Conservation (phyloP, 2,329 filamentous ascomycete genomes). For the Lomentospora prolificans region DNA sequence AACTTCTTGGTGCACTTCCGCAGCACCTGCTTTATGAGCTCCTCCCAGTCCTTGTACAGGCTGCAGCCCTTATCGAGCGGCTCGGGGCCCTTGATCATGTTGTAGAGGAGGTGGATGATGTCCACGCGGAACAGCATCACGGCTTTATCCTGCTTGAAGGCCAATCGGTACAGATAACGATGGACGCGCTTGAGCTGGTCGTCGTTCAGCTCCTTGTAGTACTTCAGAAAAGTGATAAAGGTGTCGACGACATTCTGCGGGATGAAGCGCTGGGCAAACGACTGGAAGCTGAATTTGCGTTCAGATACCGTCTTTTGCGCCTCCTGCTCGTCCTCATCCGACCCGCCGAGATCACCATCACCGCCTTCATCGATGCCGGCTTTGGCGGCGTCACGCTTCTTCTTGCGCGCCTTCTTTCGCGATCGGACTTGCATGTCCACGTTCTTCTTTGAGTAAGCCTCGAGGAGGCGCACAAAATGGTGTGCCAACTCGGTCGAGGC, state of each 20-base stretch:
- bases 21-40: constrained; percentile 75
- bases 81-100: constrained; percentile 83
- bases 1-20: constrained; percentile 76
- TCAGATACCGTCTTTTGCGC: constrained; percentile 67
- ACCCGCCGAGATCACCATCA: constrained; percentile 51
- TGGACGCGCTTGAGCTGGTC: constrained; percentile 84
- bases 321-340: constrained; percentile 59
- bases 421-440: constrained; percentile 87
- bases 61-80: constrained; percentile 56
- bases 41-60: constrained; percentile 84
- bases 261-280: constrained; percentile 71
- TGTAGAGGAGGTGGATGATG: constrained; percentile 78
- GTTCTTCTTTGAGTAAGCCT: constrained; percentile 91
- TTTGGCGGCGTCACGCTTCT: constrained; percentile 52
- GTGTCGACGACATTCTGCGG: constrained; percentile 82
- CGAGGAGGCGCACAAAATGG: constrained; percentile 83
- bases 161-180: constrained; percentile 85
- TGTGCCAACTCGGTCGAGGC: constrained; percentile 84
- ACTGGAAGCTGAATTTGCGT: constrained; percentile 86
- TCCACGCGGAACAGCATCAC: constrained; percentile 86
- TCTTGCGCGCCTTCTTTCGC: constrained; percentile 60
- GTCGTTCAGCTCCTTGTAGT: constrained; percentile 69
- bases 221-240: constrained; percentile 69
- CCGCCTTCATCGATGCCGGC: constrained; percentile 30
- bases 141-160: constrained; percentile 88